Conservation (phyloP, 768 basidiomycete genomes). For the Pulveroboletus sp. region DNA sequence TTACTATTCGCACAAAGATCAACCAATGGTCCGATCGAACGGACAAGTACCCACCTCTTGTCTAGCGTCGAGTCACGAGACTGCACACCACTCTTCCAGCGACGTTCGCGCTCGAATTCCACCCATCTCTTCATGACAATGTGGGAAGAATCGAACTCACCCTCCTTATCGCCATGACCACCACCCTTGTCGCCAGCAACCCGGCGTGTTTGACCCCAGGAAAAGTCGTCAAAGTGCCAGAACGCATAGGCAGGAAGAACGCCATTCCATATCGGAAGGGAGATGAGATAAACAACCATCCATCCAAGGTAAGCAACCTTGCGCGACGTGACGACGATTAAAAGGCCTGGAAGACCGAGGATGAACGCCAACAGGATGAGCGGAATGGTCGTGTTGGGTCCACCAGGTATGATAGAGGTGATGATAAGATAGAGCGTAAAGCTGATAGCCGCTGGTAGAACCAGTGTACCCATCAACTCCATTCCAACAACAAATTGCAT, state of each 20-base stretch:
- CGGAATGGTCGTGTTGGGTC: slow-evolving; percentile 77
- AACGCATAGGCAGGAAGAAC: slow-evolving; percentile 93
- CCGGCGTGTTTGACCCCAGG: slow-evolving; percentile 93
- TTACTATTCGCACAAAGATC: slow-evolving; percentile 35
- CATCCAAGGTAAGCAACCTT: slow-evolving; percentile 94
- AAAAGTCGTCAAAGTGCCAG: slow-evolving; percentile 99
- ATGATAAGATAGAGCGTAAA: slow-evolving; percentile 96
- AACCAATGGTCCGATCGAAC: slow-evolving; percentile 5
- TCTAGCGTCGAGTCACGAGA: slow-evolving; percentile 78
- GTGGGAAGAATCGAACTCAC: slow-evolving; percentile 92
- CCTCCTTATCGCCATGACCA: slow-evolving; percentile 89
- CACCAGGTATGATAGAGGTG: slow-evolving; percentile 76
- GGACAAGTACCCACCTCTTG: slow-evolving; percentile 46
- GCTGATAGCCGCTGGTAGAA: slow-evolving; percentile 93
- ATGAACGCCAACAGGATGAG: slow-evolving; percentile 91
- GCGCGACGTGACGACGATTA: slow-evolving; percentile 94
- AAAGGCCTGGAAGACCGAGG: slow-evolving; percentile 89
- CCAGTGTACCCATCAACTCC: slow-evolving; percentile 95
- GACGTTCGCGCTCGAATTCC: slow-evolving; percentile 92
- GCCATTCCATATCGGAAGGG: slow-evolving; percentile 96
- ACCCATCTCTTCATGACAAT: slow-evolving; percentile 99
- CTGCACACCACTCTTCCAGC: slow-evolving; percentile 85
- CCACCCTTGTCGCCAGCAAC: slow-evolving; percentile 67
- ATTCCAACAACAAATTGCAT: slow-evolving; percentile 99
- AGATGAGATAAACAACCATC: slow-evolving; percentile 93